Conservation (phyloP, 179 eudicot genomes). For the Silene vulgaris region DNA sequence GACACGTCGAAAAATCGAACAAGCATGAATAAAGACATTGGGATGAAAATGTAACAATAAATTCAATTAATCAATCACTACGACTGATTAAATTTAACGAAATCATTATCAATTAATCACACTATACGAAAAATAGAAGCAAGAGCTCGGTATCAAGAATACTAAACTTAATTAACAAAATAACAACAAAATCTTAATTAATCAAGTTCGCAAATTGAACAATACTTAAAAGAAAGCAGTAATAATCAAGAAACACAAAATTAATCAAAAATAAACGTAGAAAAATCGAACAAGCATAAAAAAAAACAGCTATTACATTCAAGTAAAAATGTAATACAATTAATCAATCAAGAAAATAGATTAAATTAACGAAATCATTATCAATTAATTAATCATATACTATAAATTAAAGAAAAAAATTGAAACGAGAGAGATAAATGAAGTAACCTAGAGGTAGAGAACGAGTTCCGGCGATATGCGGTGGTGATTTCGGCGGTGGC, state of each 20-base stretch:
- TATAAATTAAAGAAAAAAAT: neutral
- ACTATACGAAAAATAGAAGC: neutral
- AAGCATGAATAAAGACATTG: no score
- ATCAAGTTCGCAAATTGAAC: no score
- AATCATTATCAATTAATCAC: neutral
- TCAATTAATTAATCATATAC: neutral
- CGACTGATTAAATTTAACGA: neutral
- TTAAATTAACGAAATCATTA: neutral
- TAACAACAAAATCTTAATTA: no score
- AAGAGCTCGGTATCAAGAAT: no score
- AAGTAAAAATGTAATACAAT: neutral
- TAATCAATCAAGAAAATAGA: neutral
- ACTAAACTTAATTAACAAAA: no score
- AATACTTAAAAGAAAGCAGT: no score
- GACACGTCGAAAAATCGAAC: no score
- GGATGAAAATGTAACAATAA: neutral
- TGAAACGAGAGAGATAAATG: no score
- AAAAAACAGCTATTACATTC: no score
- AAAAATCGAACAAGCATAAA: neutral
- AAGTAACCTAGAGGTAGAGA: conserved; percentile 3
- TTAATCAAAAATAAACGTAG: neutral
- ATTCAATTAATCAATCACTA: neutral
- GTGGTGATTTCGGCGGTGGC: neutral
- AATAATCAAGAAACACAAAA: neutral
- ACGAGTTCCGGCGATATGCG: conserved; percentile 19